Evolutionary conservation across 2,329 filamentous ascomycete species (phyloP).

Genomic region (Teratosphaeria viscida): DNA sequence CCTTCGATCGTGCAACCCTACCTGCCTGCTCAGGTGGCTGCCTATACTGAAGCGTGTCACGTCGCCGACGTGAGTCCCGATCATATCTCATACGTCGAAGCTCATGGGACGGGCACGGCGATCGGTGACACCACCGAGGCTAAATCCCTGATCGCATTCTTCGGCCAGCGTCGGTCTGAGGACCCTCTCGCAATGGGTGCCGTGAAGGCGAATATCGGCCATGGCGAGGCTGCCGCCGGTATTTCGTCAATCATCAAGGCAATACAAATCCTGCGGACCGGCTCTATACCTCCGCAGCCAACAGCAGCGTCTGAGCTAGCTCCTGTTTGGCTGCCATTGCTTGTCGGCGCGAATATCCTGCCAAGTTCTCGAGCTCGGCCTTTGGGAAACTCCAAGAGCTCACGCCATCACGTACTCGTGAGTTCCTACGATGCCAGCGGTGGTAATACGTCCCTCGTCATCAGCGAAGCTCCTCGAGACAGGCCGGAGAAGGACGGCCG

Average conservation of each 20-base stretch:
- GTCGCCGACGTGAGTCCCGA: too few relatives aligned
- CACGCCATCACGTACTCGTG: too few relatives aligned
- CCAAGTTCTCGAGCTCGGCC: conserved; percentile 41
- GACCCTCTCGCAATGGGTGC: conserved; percentile 16
- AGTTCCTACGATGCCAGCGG: conserved; percentile 47
- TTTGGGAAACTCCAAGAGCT: too few relatives aligned
- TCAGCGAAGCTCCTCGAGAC: conserved; percentile 41
- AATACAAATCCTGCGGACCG: conserved; percentile 54
- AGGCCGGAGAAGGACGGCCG: too few relatives aligned
- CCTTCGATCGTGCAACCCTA: too few relatives aligned
- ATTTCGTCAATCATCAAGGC: conserved; percentile 54
- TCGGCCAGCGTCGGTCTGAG: conserved; percentile 6
- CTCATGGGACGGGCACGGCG: conserved; percentile 27
- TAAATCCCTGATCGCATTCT: conserved; percentile 11
- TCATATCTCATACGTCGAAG: conserved; percentile 16
- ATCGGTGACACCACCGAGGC: conserved; percentile 23
- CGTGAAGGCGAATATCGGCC: conserved; percentile 22
- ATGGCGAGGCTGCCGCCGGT: conserved; percentile 20
- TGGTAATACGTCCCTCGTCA: conserved; percentile 57
- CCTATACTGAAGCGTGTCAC: conserved; percentile 4
- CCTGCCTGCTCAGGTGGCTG: neutral
- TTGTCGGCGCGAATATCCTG: conserved; percentile 18
- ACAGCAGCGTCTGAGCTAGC: too few relatives aligned
- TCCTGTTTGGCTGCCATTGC: too few relatives aligned
- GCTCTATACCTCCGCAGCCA: conserved; percentile 50